phyloP scores from a whole-genome alignment of 73 alveolate genomes.

The Durusdinium trenchii region DNA sequence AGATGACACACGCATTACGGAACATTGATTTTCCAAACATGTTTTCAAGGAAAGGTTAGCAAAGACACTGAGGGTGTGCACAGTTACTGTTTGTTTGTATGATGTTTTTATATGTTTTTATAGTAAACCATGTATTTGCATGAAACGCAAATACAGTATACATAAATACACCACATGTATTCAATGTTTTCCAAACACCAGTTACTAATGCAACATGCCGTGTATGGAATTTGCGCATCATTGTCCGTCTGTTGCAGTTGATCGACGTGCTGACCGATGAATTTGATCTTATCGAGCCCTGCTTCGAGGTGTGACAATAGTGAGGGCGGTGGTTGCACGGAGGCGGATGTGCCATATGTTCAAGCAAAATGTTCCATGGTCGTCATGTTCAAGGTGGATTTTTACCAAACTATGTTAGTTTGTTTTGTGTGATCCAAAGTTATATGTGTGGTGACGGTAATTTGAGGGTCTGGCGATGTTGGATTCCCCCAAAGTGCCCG shows the following conservation, averaged over 20 bases:
- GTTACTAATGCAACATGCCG: neutral
- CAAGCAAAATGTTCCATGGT: neutral
- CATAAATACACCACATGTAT: neutral
- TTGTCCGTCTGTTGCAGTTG: neutral
- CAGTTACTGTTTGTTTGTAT: too few relatives aligned
- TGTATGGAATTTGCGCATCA: neutral
- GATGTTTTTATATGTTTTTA: too few relatives aligned
- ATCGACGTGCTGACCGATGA: neutral
- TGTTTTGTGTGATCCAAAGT: neutral
- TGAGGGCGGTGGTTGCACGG: neutral
- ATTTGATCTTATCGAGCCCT: neutral
- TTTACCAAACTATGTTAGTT: too few relatives aligned
- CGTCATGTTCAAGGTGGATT: neutral
- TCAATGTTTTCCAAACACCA: neutral
- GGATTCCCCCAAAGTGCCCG: too few relatives aligned
- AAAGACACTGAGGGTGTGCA: too few relatives aligned
- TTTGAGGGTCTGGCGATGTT: too few relatives aligned
- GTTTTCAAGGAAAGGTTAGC: too few relatives aligned
- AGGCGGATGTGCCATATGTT: neutral
- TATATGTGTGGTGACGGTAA: too few relatives aligned
- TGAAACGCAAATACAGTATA: neutral
- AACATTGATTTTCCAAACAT: too few relatives aligned
- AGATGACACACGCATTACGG: too few relatives aligned
- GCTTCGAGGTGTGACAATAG: neutral
- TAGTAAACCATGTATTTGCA: too few relatives aligned